Conservation (phyloP, 805 yeast genomes). For the Kodamaea neixiangensis region DNA sequence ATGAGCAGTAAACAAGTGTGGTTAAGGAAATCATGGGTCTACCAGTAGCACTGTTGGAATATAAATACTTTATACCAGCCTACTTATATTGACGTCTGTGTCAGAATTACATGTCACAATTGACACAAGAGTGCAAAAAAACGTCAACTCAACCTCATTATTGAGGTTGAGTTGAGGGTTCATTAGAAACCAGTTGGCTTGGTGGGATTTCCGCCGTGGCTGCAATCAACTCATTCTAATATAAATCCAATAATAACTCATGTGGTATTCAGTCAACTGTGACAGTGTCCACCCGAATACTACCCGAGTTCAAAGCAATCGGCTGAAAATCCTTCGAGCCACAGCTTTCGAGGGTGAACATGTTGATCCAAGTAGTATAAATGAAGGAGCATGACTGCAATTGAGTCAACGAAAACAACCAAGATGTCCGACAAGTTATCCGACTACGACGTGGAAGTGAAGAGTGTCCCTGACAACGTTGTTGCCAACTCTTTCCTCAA, state of each 20-base stretch:
- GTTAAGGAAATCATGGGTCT: too few relatives aligned
- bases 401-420: background rate
- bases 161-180: too few relatives aligned
- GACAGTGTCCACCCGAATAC: background rate
- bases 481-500: slow-evolving; percentile 6
- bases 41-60: too few relatives aligned
- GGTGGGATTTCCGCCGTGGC: background rate
- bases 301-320: background rate
- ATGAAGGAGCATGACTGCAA: background rate
- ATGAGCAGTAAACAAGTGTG: too few relatives aligned
- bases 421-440: background rate
- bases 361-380: background rate
- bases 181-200: too few relatives aligned
- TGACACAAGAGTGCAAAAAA: too few relatives aligned
- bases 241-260: background rate
- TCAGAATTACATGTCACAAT: too few relatives aligned
- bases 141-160: too few relatives aligned
- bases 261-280: background rate
- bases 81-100: too few relatives aligned
- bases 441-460: background rate
- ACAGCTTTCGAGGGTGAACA: too few relatives aligned
- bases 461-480: background rate
- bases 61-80: too few relatives aligned
- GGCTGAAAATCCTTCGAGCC: background rate
- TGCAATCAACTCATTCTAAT: background rate